These are phyloP conservation scores for Alternaria hordeiaustralica DNA, from an alignment of 2,329 filamentous ascomycete genomes.

Conservation along the genomic window DNA sequence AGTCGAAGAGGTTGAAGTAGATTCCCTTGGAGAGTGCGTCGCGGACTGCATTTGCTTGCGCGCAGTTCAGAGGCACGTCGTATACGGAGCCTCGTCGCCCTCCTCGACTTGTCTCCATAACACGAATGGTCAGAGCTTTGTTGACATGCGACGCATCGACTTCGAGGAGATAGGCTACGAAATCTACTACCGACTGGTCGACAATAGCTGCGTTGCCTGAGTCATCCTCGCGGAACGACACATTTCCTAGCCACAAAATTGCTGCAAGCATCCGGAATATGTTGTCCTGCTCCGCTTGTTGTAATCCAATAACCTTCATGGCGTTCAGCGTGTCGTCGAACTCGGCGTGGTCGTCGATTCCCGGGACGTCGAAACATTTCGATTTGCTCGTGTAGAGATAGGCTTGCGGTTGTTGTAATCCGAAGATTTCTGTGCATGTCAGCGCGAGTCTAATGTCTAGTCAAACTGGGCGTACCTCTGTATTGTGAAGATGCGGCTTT, in stretches of 20 bases:
- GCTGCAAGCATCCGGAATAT: slow-evolving; percentile 95
- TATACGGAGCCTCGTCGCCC: slow-evolving; percentile 71
- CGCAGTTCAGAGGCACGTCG: slow-evolving; percentile 80
- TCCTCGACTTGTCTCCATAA: slow-evolving; percentile 75
- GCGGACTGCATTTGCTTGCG: slow-evolving; percentile 84
- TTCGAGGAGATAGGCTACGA: slow-evolving; percentile 91
- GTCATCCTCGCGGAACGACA: slow-evolving; percentile 89
- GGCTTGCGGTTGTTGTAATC: slow-evolving; percentile 87
- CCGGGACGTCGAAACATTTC: slow-evolving; percentile 92
- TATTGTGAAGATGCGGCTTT: slow-evolving; percentile 91
- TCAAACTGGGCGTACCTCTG: slow-evolving; percentile 57
- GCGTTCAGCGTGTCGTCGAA: slow-evolving; percentile 90
- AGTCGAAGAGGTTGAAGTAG: slow-evolving; percentile 97
- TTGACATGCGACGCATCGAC: slow-evolving; percentile 81
- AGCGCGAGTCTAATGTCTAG: slow-evolving; percentile 8
- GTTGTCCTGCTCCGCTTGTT: slow-evolving; percentile 87
- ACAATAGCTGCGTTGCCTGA: slow-evolving; percentile 84
- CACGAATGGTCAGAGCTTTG: slow-evolving; percentile 86
- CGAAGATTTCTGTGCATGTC: slow-evolving; percentile 69
- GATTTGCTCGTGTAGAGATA: slow-evolving; percentile 94
- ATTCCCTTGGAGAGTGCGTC: slow-evolving; percentile 95
- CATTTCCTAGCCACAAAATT: slow-evolving; percentile 93
- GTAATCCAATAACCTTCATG: slow-evolving; percentile 92
- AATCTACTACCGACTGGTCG: slow-evolving; percentile 91
- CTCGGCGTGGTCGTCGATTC: slow-evolving; percentile 89